Base-by-base conservation (phyloP, 371 early-diverging fungal species). In the Saksenaea oblongispora region DNA sequence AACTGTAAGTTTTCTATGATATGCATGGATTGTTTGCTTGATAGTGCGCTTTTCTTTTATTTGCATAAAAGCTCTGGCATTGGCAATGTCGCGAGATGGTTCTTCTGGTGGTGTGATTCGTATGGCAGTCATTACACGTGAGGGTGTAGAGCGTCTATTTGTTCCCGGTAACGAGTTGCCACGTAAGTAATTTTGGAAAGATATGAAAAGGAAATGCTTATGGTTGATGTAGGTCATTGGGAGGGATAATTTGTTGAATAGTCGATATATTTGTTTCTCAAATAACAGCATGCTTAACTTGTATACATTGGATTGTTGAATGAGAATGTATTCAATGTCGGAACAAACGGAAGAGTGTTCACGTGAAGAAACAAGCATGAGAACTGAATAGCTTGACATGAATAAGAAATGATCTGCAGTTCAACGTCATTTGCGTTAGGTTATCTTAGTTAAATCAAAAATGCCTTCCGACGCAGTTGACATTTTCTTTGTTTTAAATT, bases 81-180 rank as follows among this genome's bases (percentile, higher is more conserved):
- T 97, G 64, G 99, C 99, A 22, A 99, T 99, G 89, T 83, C 94
- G 27, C 86, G 99, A 65, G 99, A 99, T 79, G 99, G 97, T 35
- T 93, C 95, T 22, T 98, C 99, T 28, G 99, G 99, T 62, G 99
- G 99, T 71, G 93, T 95, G 57, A 94, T 99, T 66, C 91, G 99
- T 62, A 77, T 99, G 70, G 97, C 99, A 8, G 85, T 99, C 56
- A 98, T 99, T 61, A 95, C 92, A 58, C 83, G 95, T 73, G 88
- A 90, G 34, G 94, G 94, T 34, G 98, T 98, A 14, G 91, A 97
- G 71, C 86, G 96, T 65, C 74, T 92, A 63, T 94, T 98, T 80
- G 83, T 95, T 63, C 93, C 93, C 44, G 99, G 99, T 51, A 81
- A 96, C 71, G 59, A 92, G 76, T 86, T 97, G 51, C 93, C 94